Evolutionary conservation across 2,329 filamentous ascomycete species (phyloP), one percentile per base, ranked within the genome.

Genomic region (Curvularia lunata): DNA sequence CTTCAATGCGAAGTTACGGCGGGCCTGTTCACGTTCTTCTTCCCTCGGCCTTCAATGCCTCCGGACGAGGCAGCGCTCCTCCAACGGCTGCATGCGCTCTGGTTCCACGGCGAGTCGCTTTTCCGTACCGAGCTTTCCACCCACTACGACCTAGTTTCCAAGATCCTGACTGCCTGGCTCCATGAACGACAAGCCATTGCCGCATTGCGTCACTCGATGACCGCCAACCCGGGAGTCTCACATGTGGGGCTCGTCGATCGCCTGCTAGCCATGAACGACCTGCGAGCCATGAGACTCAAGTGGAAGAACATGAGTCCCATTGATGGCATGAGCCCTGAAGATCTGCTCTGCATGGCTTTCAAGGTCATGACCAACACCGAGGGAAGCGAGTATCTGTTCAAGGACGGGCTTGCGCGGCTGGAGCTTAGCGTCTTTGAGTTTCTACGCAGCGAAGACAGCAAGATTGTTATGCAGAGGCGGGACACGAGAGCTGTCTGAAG

Each of bases 291-390:
- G 66, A 57, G 71, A 12, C 52, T 75, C 27, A 75, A 74, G 57
- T 76, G 73, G 73, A 76, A 75, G 61, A 71, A 72, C 18, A 75
- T 76, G 72, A 74, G 70, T 42, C 64, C 63, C 2, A 59, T 70
- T 5, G 71, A 74, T 13, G 71, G 72, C 1, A 40, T 70, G 37
- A 72, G 71, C 27, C 66, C 73, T 0, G 72, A 76, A 42, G 73
- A 76, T 48, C 47, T 76, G n/a, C 65, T 76, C 1, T 72, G 72
- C 47, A 67, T 63, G 49, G 70, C 69, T 0, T 72, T 76, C 27
- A 59, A 66, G 3, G 59, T 64, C 19, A 68, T 75, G 67, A 71
- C 72, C 13, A 73, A 73, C 21, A 76, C 73, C 0, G 73, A 74
- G 37, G 71, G 71, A 6, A 73, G 69, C 2, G 73, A 76, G 18